Evolutionary conservation across 176 grass and related monocot species (phyloP), one percentile per base, ranked within the genome.

Genomic region (Sorghum bicolor): DNA sequence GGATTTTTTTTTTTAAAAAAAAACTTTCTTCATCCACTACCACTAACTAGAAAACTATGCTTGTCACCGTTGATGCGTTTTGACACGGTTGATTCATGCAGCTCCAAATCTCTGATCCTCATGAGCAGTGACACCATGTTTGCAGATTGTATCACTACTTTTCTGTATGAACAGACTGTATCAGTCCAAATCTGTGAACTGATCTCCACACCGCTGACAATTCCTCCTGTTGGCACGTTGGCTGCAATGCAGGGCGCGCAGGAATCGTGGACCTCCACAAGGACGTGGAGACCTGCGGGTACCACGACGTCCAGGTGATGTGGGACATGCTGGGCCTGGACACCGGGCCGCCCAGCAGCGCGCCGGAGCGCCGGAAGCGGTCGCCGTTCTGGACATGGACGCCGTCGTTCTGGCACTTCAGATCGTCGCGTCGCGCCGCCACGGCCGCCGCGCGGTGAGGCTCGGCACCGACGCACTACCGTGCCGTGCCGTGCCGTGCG

Each of bases 231-330:
- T n/a, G 20, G 8, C 50, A 55, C 19, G 50, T 22, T 8, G 17
- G 6, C 20, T 25, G 61, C 37, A 5, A 33, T 25, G 71, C 87
- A 97, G 92, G 80, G 91, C 84, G 83, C 50, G 20, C 55, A 2
- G 94, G 94, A 9, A 90, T 88, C 4, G 86, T 97, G 33, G 88
- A 89, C 20, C 90, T 97, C 4, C 86, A 84, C 43, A 87, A 81
- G 43, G 95, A 97, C 64, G 92, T 97, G 65, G 88, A 97, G 43
- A 97, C 88, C 67, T 97, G 94, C 31, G 90, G 89, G 4, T 97
- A 97, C 83, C 63, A 87, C 45, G 94, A 97, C 70, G 90, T 97
- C 40, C 90, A 92, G 74, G 94, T 97, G 60, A 97, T 97, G 94
- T 97, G 94, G 94, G 90, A 82, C 80, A 97, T 97, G 74, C 63